These are phyloP conservation scores for Aspergillus affinis DNA, from an alignment of 495 filamentous ascomycete genomes.

Conservation along the genomic window DNA sequence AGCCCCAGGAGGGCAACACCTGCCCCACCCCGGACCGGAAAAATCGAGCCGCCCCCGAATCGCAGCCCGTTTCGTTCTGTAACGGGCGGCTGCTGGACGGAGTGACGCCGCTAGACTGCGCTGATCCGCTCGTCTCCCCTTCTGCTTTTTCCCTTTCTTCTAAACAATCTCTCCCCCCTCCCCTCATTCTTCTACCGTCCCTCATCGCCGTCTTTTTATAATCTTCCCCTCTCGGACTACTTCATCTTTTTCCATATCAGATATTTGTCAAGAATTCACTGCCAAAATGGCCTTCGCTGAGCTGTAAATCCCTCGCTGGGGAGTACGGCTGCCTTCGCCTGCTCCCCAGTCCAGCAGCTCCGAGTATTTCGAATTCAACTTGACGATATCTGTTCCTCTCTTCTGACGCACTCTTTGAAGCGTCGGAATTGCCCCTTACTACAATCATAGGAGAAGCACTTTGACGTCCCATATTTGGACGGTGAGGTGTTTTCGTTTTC, in stretches of 20 bases:
- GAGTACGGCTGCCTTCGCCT: constrained; percentile 59
- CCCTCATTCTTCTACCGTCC: constrained; percentile 21
- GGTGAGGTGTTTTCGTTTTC: constrained; percentile 40
- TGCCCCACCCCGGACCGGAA: constrained; percentile 21
- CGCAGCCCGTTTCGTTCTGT: constrained; percentile 18
- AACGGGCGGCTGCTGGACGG: constrained; percentile 9
- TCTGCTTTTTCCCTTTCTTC: constrained; percentile 35
- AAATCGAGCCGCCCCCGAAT: constrained; percentile 28
- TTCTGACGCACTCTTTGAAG: constrained; percentile 49
- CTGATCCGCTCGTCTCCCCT: constrained; percentile 25
- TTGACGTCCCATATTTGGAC: constrained; percentile 34
- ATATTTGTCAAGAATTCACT: constrained; percentile 84
- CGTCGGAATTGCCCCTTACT: constrained; percentile 50
- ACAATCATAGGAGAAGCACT: constrained; percentile 44
- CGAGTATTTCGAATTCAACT: constrained; percentile 70
- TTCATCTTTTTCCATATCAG: constrained; percentile 31
- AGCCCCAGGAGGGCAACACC: not conserved
- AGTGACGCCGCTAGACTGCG: constrained; percentile 14
- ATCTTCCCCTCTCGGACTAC: constrained; percentile 16
- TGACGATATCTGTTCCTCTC: constrained; percentile 70
- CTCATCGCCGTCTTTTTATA: constrained; percentile 8
- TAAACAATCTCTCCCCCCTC: constrained; percentile 27
- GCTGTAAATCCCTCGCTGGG: constrained; percentile 91
- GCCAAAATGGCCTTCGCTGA: constrained; percentile 83
- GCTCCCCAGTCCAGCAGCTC: constrained; percentile 78